A percentile compares a stretch with the other conserved stretches of the same genome.
Conservation (phyloP, 2,329 filamentous ascomycete species). For the Hymenoscyphus infarciens region DNA sequence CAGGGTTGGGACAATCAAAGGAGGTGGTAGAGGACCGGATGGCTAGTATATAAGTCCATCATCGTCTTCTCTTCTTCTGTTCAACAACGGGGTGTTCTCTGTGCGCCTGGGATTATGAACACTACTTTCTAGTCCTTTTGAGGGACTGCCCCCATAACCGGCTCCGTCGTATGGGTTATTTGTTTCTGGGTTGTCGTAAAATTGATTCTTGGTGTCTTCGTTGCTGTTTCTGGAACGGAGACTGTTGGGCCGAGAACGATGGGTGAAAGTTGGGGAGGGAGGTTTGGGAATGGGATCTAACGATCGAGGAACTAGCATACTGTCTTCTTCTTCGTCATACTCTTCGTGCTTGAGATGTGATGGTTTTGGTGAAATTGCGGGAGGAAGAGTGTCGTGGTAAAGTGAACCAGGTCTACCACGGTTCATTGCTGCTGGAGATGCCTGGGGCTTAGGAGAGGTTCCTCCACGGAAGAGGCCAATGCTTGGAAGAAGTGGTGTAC, state of each 20-base stretch:
- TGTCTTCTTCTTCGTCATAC: not conserved
- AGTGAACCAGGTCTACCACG: not conserved
- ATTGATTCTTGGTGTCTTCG: not conserved
- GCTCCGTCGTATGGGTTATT: not conserved
- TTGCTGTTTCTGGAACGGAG: not conserved
- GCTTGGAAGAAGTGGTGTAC: constrained; percentile 5
- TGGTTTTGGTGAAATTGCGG: not conserved
- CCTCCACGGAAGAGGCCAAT: constrained; percentile 2
- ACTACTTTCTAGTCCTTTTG: constrained; percentile 13
- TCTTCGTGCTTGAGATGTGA: not conserved
- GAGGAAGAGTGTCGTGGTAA: not conserved
- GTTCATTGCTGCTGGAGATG: not conserved
- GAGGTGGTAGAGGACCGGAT: not conserved
- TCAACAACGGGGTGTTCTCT: constrained; percentile 10
- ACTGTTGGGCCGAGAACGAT: not conserved
- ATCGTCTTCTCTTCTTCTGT: not conserved
- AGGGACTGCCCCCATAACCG: not conserved
- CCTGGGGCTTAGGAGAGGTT: constrained; percentile 1
- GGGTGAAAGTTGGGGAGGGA: not conserved
- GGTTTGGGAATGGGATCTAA: not conserved
- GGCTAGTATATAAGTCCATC: not conserved
- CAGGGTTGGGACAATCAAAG: not conserved
- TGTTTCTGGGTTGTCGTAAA: not conserved
- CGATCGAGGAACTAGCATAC: not conserved
- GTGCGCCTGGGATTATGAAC: constrained; percentile 22